These are phyloP conservation scores for Eucalyptus regnans DNA, from an alignment of 345 rosid species.

Conservation along the genomic window DNA sequence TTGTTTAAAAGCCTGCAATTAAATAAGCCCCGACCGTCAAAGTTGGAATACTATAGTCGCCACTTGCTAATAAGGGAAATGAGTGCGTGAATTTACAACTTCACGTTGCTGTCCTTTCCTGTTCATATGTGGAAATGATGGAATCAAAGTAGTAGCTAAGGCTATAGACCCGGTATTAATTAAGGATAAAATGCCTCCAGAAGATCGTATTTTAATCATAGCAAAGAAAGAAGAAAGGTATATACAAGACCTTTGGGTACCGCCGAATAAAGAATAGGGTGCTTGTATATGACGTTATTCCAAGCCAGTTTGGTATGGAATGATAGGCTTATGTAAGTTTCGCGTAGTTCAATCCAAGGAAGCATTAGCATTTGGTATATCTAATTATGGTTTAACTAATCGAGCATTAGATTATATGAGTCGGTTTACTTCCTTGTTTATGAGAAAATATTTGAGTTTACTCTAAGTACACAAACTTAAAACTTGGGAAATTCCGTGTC, in stretches of 20 bases:
- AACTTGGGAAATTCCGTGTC: accelerated
- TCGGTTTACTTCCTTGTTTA: background rate
- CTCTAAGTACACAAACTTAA: background rate
- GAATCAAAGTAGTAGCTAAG: background rate
- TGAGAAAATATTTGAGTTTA: background rate
- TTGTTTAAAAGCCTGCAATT: background rate
- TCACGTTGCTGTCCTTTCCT: background rate
- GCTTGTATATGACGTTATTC: background rate
- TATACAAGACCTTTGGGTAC: background rate
- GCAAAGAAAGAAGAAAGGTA: background rate
- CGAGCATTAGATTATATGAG: background rate
- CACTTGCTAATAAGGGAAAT: background rate
- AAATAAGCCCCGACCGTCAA: background rate
- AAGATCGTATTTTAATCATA: background rate
- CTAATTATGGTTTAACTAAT: background rate
- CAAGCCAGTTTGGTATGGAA: background rate
- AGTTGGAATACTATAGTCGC: background rate
- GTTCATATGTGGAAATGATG: background rate
- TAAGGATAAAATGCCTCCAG: background rate
- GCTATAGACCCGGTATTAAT: background rate
- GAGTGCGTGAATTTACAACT: background rate
- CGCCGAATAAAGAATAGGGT: background rate
- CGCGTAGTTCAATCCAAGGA: background rate
- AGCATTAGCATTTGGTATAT: background rate
- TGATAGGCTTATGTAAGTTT: background rate